Conservation (phyloP, 2,329 filamentous ascomycete species). For the Hyphodiscus sp. region DNA sequence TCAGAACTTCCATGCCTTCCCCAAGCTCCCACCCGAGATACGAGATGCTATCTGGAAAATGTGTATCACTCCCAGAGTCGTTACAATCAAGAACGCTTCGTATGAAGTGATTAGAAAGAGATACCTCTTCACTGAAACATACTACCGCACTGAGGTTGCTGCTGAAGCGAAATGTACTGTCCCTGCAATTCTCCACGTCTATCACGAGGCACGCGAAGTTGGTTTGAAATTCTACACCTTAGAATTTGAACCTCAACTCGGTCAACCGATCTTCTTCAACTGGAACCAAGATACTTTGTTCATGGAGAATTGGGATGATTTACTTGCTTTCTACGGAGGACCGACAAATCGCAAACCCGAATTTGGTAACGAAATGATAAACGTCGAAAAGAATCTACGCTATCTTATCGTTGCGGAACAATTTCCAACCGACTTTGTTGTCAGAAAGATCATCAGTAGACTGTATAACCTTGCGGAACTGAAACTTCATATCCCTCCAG, state of each 20-base stretch:
- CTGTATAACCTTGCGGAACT: not conserved
- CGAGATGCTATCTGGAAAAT: not conserved
- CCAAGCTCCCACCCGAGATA: conserved; percentile 4
- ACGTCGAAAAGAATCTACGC: not conserved
- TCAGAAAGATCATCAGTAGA: not conserved
- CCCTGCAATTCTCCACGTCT: not conserved
- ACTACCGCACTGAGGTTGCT: not conserved
- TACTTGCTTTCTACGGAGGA: not conserved
- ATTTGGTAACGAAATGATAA: not conserved
- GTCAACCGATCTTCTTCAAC: not conserved
- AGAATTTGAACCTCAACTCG: not conserved
- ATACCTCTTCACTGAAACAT: conserved; percentile 31
- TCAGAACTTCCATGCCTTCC: conserved; percentile 2
- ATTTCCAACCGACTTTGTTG: not conserved
- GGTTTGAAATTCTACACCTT: not conserved
- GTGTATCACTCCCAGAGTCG: not conserved
- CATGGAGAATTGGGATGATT: not conserved
- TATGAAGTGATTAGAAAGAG: conserved; percentile 21
- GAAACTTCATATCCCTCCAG: not conserved
- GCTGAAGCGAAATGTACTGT: not conserved
- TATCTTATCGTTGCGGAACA: not conserved
- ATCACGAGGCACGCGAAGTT: not conserved
- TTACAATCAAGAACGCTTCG: not conserved
- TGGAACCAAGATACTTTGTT: not conserved
- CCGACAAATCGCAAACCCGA: not conserved